Conservation (phyloP, 352 stramenopile genomes). For the Pythium plurisporium region DNA sequence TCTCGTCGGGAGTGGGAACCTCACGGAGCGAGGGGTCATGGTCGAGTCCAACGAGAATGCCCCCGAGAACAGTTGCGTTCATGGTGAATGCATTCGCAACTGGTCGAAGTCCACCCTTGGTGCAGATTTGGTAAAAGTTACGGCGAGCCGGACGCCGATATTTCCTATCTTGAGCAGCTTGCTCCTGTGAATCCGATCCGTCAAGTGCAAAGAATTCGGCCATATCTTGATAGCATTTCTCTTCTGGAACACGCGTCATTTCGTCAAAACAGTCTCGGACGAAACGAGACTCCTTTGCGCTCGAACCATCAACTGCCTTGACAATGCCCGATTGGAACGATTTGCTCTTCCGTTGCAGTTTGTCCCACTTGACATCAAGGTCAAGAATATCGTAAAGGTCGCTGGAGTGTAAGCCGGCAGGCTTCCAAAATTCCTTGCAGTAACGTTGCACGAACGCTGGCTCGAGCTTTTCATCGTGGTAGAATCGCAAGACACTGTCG, state of each 20-base stretch:
- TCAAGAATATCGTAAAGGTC: constrained; percentile 86
- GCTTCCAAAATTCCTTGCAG: constrained; percentile 89
- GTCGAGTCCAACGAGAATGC: constrained; percentile 66
- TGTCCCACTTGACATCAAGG: constrained; percentile 87
- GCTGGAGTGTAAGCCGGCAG: constrained; percentile 70
- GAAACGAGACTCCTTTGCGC: constrained; percentile 70
- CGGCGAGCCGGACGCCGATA: constrained; percentile 73
- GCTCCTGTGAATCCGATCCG: constrained; percentile 57
- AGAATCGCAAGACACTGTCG: constrained; percentile 85
- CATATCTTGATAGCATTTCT: constrained; percentile 84
- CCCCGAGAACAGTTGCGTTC: constrained; percentile 79
- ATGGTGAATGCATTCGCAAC: constrained; percentile 80
- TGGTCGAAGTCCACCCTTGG: constrained; percentile 70
- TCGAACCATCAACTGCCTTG: constrained; percentile 64
- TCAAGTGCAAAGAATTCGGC: constrained; percentile 84
- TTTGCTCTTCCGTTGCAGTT: constrained; percentile 75
- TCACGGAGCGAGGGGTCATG: constrained; percentile 60
- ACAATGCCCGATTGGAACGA: constrained; percentile 65
- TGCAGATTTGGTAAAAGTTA: constrained; percentile 89
- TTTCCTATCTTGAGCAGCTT: constrained; percentile 45
- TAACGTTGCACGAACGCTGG: constrained; percentile 88
- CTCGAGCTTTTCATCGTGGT: constrained; percentile 87
- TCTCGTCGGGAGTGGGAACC: constrained; percentile 74
- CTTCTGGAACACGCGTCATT: constrained; percentile 60
- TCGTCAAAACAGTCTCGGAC: constrained; percentile 82